Base-by-base conservation (phyloP, 148 eudicot genomes). In the Silene latifolia region DNA sequence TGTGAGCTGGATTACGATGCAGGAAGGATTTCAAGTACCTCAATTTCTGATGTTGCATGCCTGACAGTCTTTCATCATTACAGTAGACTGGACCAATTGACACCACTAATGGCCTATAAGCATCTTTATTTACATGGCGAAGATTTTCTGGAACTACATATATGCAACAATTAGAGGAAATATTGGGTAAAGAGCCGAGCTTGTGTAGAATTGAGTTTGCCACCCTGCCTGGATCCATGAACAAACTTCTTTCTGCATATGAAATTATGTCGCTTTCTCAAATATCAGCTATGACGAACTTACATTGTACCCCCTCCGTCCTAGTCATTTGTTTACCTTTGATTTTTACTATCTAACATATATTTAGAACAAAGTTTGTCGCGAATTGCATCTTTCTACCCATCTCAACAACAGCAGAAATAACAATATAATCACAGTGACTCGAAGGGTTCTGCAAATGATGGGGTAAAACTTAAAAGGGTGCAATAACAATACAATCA, bases 31-130 rank as follows among this genome's bases (percentile, higher is more conserved):
- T 58, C 63, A 84, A 66, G 59, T 80, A 80, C 77, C 82, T 79
- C 25, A 73, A 14, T 62, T 79, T 85, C 13, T 62, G 62, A 44
- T 66, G 51, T 65, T 79, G 63, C 85, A 73, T 73, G 20, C 69
- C 67, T 8, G 5, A 7, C 4, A 79, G 69, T 42, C 32, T 70
- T 39, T 27, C 15, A 13, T 67, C 76, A 5, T 57, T 21, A 1
- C 14, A 76, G 65, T 82, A 81, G 72, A 73, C 23, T 0, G 86
- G 86, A 18, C 86, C 86, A 18, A 83, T 75, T 0, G 86, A 80
- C 32, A 78, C 83, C 1, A 77, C 51, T n/a, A 39, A 62, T 19
- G 86, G 86, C 64, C 68, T 74, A 75, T 83, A 83, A 12, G 82
- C 74, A 60, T 77, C 77, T 63, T 83, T 72, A 35, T 72, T 75